Evolutionary conservation across 257 asterid genomes (phyloP), one percentile per base, ranked within the genome.

Genomic region (Galeopsis tetrahit): DNA sequence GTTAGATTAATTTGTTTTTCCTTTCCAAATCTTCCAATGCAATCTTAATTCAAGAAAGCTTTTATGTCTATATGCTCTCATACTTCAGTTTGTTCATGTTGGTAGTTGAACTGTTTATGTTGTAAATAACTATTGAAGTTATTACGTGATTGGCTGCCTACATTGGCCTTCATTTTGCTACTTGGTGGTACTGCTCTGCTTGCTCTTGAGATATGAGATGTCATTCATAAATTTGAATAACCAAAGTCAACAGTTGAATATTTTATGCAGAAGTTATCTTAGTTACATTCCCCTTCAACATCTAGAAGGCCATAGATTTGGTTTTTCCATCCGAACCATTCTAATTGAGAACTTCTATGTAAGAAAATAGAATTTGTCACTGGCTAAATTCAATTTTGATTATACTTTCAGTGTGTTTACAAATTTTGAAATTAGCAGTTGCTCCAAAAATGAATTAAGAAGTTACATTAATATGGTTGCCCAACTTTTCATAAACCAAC

Each of bases 251-350:
- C 10, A 55, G 61, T 55, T 55, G 61, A 55, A 55, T 15, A 55
- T 55, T 55, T 55, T 55, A 21, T 55, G 61, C 61, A 2, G 61
- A 55, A 15, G 35, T 55, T 55, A 55, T 55, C 61, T 55, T 55
- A 15, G 34, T 55, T 55, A 21, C 61, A 55, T 55, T 55, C 61
- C 61, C 33, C n/a, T 55, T 55, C 61, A 55, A 55, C 61, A 55
- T 7, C 13, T 6, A 28, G 56, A 55, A 55, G 61, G 61, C 34
- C 35, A 21, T 55, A 55, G 35, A 55, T 17, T 21, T 55, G 61
- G 61, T 55, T 55, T 7, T 55, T 55, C 35, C 5, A 5, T 55
- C 34, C 11, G 34, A 8, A 55, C 17, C 60, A 53, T 55, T 55
- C 61, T 55, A 17, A 55, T 53, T 55, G 35, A 28, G 33, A 55